Percentiles rank a stretch among this genome's conserved stretches.
Evolutionary conservation across 768 basidiomycete species (phyloP).

Genomic region (Trametes maxima): DNA sequence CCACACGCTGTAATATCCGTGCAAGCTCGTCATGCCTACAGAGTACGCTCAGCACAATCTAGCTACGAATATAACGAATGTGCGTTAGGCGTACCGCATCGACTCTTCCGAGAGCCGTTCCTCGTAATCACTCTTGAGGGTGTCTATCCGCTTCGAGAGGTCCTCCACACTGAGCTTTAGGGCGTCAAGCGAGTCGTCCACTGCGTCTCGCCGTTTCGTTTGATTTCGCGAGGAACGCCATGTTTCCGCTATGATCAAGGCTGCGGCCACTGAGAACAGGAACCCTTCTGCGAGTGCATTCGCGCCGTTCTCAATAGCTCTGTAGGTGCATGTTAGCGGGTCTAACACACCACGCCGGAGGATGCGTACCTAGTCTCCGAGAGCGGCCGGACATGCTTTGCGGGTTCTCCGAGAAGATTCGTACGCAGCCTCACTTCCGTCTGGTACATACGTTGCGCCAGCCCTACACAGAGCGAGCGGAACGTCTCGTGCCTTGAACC

Average conservation of each 20-base stretch:
- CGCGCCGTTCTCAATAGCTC: conserved; percentile 85
- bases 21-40: conserved; percentile 67
- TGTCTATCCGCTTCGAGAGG: conserved; percentile 46
- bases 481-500: conserved; percentile 67
- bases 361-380: conserved; percentile 68
- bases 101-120: conserved; percentile 48
- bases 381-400: conserved; percentile 70
- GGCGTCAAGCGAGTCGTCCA: conserved; percentile 71
- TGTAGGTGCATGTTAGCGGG: conserved; percentile 32
- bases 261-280: conserved; percentile 74
- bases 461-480: conserved; percentile 65
- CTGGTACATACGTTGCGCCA: conserved; percentile 79
- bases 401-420: conserved; percentile 75
- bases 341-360: background rate
- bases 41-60: background rate
- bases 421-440: conserved; percentile 73
- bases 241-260: conserved; percentile 73
- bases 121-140: conserved; percentile 44
- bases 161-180: conserved; percentile 50
- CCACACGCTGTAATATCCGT: conserved; percentile 63
- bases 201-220: conserved; percentile 67
- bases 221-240: conserved; percentile 74
- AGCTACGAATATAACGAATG: background rate
- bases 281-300: conserved; percentile 86
- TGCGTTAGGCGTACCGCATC: conserved; percentile 36